Evolutionary conservation across 371 early-diverging fungal genomes (phyloP).

Genomic region (Mucor irregularis): DNA sequence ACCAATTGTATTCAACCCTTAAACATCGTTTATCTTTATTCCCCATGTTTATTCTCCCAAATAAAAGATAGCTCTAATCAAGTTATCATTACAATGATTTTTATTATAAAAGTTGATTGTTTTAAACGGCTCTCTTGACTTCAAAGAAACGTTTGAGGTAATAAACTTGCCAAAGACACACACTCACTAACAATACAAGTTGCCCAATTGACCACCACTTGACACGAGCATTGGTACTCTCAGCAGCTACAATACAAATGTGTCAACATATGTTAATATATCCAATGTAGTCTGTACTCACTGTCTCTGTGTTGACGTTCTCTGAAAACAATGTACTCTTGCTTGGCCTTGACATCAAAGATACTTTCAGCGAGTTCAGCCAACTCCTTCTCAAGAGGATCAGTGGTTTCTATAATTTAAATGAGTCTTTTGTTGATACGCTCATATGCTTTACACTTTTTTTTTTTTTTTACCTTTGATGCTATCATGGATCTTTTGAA

Average conservation of each 20-base stretch:
- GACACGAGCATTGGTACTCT: conserved; percentile 73
- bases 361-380: conserved; percentile 66
- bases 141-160: conserved; percentile 80
- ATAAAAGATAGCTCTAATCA: no score
- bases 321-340: conserved; percentile 70
- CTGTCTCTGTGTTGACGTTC: conserved; percentile 74
- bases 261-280: background rate
- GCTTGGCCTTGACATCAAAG: conserved; percentile 69
- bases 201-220: conserved; percentile 80
- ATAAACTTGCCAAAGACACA: conserved; percentile 71
- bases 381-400: conserved; percentile 71
- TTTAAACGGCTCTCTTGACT: conserved; percentile 71
- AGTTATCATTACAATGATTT: no score
- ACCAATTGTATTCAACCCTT: no score
- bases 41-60: no score
- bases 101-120: no score
- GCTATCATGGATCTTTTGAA: conserved; percentile 37
- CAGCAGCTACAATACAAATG: conserved; percentile 59
- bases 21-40: no score
- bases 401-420: conserved; percentile 39
- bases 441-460: no score
- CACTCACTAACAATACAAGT: conserved; percentile 58
- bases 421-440: background rate
- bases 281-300: conserved; percentile 31
- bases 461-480: conserved; percentile 34